Evolutionary conservation across 805 yeast genomes (phyloP).

Genomic region (Kuraishia borneana): DNA sequence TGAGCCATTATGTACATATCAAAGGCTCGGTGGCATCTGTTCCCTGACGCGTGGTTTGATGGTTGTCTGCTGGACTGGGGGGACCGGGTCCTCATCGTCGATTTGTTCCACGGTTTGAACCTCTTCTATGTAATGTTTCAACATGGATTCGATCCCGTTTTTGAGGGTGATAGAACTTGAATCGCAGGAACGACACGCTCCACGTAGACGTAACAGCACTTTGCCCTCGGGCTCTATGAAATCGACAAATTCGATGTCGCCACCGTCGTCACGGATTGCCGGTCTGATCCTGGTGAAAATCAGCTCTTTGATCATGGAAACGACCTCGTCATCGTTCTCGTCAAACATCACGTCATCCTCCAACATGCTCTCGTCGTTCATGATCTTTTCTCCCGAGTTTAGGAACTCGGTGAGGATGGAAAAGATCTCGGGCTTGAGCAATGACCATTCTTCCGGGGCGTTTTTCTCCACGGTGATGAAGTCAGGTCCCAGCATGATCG

Average conservation of each 20-base stretch:
- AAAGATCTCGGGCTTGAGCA: conserved; percentile 58
- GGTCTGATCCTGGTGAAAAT: conserved; percentile 94
- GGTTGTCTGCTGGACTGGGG: conserved; percentile 4
- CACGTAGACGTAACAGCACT: conserved; percentile 80
- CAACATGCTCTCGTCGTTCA: conserved; percentile 24
- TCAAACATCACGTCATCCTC: conserved; percentile 19
- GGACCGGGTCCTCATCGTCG: conserved; percentile 54
- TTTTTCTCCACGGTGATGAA: conserved; percentile 73
- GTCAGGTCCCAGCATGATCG: conserved; percentile 73
- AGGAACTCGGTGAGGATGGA: conserved; percentile 43
- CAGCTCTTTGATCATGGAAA: conserved; percentile 82
- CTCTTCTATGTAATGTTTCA: conserved; percentile 93
- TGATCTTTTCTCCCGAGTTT: conserved; percentile 44
- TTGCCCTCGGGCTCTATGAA: conserved; percentile 80
- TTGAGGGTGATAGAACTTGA: conserved; percentile 85
- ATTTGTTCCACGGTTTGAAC: conserved; percentile 82
- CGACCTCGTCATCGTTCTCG: conserved; percentile 71
- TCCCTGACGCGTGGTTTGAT: conserved; percentile 1
- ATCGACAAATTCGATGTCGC: conserved; percentile 83
- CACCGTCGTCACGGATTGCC: conserved; percentile 98
- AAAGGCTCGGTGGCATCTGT: no score
- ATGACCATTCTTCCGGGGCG: conserved; percentile 41
- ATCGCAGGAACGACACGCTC: conserved; percentile 94
- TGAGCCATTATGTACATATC: no score
- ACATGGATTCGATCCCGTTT: conserved; percentile 95